These are phyloP conservation scores for Pseudocercospora pini-densiflorae DNA, from an alignment of 2,329 filamentous ascomycete genomes.

Conservation along the genomic window DNA sequence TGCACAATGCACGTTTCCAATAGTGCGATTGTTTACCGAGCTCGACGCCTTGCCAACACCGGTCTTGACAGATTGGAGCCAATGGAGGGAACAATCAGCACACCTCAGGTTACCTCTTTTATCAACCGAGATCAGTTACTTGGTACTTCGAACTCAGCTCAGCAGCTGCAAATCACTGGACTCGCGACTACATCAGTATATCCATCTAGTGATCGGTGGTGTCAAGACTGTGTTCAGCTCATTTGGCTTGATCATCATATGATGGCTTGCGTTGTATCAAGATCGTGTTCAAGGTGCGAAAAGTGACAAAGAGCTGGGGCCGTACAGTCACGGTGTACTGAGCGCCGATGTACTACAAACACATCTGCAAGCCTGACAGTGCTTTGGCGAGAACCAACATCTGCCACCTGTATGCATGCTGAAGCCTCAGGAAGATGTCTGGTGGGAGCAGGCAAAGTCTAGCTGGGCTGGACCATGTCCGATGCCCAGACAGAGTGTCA, in stretches of 20 bases:
- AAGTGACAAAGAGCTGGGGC: neutral
- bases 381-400: neutral
- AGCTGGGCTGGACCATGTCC: neutral
- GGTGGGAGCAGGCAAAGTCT: neutral
- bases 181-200: too few relatives aligned
- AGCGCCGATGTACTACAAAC: neutral
- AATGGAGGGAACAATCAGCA: too few relatives aligned
- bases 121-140: too few relatives aligned
- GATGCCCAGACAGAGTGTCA: neutral
- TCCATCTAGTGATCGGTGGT: too few relatives aligned
- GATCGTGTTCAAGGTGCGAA: too few relatives aligned
- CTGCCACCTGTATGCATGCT: neutral
- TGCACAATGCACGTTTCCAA: neutral
- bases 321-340: neutral
- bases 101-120: too few relatives aligned
- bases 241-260: too few relatives aligned
- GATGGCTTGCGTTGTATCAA: neutral
- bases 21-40: neutral
- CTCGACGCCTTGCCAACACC: neutral
- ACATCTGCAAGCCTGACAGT: neutral
- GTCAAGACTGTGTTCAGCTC: too few relatives aligned
- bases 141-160: too few relatives aligned
- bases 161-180: too few relatives aligned
- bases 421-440: neutral
- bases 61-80: too few relatives aligned